Evolutionary conservation across 768 basidiomycete species (phyloP).

Genomic region (Boletus subcaerulescens): DNA sequence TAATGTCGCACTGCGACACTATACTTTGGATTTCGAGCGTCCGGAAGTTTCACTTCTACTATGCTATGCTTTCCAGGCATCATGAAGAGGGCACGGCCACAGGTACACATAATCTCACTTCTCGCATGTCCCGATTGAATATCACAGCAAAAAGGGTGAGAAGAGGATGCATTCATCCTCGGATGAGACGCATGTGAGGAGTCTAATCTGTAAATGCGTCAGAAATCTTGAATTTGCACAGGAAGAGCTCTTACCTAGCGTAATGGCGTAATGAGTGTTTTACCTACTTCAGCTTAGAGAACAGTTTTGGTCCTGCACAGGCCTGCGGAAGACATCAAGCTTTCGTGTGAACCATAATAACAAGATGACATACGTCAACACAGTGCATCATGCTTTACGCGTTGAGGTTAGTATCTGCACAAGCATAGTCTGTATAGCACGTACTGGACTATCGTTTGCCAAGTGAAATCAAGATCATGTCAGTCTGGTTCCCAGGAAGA

Average conservation of each 20-base stretch:
- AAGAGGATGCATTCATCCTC: slow-evolving; percentile 12
- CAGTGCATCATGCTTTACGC: slow-evolving; percentile 83
- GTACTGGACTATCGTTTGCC: slow-evolving; percentile 59
- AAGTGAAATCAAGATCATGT: slow-evolving; percentile 1
- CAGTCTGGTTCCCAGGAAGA: slow-evolving; percentile 1
- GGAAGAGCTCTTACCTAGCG: slow-evolving; percentile 15
- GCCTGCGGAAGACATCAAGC: slow-evolving; percentile 28
- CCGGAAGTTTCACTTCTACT: too few species aligned
- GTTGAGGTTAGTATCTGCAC: slow-evolving; percentile 4
- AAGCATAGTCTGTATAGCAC: slow-evolving; percentile 27
- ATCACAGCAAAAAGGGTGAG: neutral
- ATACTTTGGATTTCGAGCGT: too few species aligned
- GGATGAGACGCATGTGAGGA: neutral
- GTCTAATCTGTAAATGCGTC: slow-evolving; percentile 14
- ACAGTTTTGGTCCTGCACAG: slow-evolving; percentile 76
- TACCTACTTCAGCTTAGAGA: slow-evolving; percentile 58
- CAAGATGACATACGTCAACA: slow-evolving; percentile 61
- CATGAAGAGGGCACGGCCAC: neutral
- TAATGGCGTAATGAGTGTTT: neutral
- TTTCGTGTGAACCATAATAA: neutral
- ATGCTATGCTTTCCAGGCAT: neutral
- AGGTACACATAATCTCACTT: neutral
- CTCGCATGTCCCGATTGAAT: neutral
- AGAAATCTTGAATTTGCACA: neutral
- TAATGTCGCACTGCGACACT: too few species aligned